These are phyloP conservation scores for Annulohypoxylon bovei DNA, from an alignment of 495 filamentous ascomycete genomes.

Conservation along the genomic window DNA sequence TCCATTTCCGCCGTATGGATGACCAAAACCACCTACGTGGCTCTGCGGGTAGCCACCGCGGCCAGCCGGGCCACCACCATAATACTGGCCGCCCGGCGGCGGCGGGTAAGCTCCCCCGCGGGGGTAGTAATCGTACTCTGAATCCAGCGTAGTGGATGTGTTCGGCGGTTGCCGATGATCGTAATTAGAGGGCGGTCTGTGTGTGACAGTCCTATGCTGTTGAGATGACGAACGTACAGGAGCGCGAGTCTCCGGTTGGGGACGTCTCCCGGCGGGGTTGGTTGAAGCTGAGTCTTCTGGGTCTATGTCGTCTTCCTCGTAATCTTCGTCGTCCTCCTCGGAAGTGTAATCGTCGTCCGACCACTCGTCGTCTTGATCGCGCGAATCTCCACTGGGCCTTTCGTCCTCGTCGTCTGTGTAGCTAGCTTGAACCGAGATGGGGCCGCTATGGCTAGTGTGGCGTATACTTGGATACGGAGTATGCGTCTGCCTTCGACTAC, in stretches of 20 bases:
- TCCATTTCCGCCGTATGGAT: constrained; percentile 40
- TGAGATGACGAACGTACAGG: constrained; percentile 50
- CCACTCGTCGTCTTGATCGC: constrained; percentile 42
- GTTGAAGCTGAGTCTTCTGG: constrained; percentile 85
- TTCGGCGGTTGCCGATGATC: constrained; percentile 48
- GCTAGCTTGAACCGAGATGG: constrained; percentile 34
- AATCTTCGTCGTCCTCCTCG: constrained; percentile 56
- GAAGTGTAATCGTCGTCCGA: constrained; percentile 61
- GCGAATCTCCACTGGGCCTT: constrained; percentile 31
- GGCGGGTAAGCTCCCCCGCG: constrained; percentile 47
- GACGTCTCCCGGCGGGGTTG: constrained; percentile 40
- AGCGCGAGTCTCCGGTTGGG: constrained; percentile 46
- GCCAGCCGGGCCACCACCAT: constrained; percentile 37
- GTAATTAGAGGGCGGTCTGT: constrained; percentile 50
- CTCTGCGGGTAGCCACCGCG: constrained; percentile 53
- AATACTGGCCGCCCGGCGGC: constrained; percentile 50
- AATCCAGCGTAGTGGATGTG: constrained; percentile 61
- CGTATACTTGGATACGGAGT: constrained; percentile 38
- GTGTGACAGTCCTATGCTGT: constrained; percentile 50
- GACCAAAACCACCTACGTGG: constrained; percentile 54
- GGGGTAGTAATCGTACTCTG: constrained; percentile 52
- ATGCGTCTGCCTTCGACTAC: constrained; percentile 33
- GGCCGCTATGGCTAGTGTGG: constrained; percentile 34
- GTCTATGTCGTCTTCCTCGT: constrained; percentile 70
- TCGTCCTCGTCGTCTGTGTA: constrained; percentile 46